A percentile compares a stretch with the other conserved stretches of the same genome.
phyloP scores from a whole-genome alignment of 1,284 basidiomycete species.

The Ceraceosorus guamensis region DNA sequence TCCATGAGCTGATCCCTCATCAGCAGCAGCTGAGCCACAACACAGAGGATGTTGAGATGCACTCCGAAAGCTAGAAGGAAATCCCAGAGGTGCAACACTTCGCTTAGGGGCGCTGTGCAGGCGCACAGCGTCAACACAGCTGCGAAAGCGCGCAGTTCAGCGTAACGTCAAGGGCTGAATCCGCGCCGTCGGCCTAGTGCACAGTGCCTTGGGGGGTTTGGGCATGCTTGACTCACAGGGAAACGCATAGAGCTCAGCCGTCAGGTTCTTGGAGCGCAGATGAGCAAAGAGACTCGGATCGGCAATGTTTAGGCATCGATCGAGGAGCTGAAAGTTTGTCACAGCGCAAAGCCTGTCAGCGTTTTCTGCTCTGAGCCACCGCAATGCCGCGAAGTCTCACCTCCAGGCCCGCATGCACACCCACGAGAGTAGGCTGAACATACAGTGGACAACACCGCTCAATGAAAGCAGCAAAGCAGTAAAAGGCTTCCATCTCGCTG shows the following conservation, averaged over 20 bases:
- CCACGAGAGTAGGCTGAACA: constrained; percentile 87
- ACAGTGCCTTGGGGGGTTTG: too few species aligned
- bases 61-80: constrained; percentile 92
- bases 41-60: constrained; percentile 88
- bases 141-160: constrained; percentile 45
- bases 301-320: constrained; percentile 80
- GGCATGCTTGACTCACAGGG: constrained; percentile 61
- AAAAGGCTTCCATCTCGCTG: constrained; percentile 90
- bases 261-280: constrained; percentile 81
- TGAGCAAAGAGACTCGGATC: constrained; percentile 76
- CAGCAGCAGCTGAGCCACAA: constrained; percentile 84
- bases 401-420: constrained; percentile 86
- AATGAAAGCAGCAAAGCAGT: constrained; percentile 88
- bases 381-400: constrained; percentile 52
- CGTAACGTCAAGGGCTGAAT: not conserved
- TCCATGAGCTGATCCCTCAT: constrained; percentile 82
- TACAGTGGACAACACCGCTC: constrained; percentile 87
- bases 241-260: constrained; percentile 95
- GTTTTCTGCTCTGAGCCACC: not conserved
- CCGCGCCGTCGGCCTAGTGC: not conserved
- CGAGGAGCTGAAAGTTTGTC: constrained; percentile 62
- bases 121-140: constrained; percentile 90
- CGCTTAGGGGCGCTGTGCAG: constrained; percentile 87
- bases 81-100: constrained; percentile 92
- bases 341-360: not conserved